Conservation (phyloP, 179 eudicot species). For the Carnegiea gigantea region DNA sequence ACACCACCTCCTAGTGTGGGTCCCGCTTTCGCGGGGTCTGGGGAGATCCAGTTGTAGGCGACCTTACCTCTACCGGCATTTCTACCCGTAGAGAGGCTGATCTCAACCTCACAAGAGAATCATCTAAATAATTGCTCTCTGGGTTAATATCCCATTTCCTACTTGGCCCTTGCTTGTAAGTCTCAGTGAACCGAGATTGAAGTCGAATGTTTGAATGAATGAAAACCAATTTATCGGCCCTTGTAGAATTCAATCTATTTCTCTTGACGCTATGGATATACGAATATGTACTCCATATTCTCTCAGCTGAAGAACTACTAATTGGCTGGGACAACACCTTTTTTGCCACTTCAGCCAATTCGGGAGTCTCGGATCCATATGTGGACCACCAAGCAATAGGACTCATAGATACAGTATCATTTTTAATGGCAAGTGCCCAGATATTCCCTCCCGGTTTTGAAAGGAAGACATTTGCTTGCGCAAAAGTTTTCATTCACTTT, state of each 20-base stretch:
- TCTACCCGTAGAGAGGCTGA: too few species aligned
- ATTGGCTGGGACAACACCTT: background rate
- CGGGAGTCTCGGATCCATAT: background rate
- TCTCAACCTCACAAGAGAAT: too few species aligned
- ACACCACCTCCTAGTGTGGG: too few species aligned
- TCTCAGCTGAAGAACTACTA: background rate
- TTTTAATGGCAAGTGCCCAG: background rate
- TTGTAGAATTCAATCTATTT: background rate
- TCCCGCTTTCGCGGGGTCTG: too few species aligned
- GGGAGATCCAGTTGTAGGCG: too few species aligned
- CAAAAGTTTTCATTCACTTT: background rate
- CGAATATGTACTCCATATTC: background rate
- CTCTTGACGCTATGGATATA: background rate
- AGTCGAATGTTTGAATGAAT: background rate
- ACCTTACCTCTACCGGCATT: too few species aligned
- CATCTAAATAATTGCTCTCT: background rate
- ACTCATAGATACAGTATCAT: background rate
- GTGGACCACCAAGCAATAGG: background rate
- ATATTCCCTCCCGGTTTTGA: background rate
- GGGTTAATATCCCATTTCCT: background rate
- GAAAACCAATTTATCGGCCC: background rate
- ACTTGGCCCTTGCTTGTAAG: background rate
- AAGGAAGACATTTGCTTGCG: background rate
- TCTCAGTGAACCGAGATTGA: background rate
- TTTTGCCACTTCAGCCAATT: background rate